Percentiles rank a stretch among this genome's conserved stretches.
These are phyloP conservation scores for Sporothrix schenckii DNA, from an alignment of 2,329 filamentous ascomycete genomes.

Conservation along the genomic window DNA sequence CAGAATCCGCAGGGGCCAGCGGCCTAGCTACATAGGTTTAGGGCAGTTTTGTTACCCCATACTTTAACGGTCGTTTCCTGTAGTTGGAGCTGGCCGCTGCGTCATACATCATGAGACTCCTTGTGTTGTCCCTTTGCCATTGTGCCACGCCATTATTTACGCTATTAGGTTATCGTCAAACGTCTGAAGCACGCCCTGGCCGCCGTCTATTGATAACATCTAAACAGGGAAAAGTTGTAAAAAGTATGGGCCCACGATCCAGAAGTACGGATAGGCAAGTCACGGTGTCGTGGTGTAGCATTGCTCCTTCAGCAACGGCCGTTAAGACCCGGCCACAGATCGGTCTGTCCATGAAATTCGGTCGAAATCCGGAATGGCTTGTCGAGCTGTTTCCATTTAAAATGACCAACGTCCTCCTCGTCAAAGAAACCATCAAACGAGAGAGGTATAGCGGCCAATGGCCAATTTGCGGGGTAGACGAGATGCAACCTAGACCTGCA, in stretches of 20 bases:
- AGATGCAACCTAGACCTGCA: constrained; percentile 14
- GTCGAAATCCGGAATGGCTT: neutral
- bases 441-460: constrained; percentile 9
- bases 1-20: neutral
- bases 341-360: neutral
- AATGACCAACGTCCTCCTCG: neutral
- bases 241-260: neutral
- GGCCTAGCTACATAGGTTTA: neutral
- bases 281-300: too few relatives aligned
- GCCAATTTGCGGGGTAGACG: constrained; percentile 20
- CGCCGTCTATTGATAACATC: neutral
- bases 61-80: neutral
- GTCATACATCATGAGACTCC: constrained; percentile 29
- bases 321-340: neutral
- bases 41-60: neutral
- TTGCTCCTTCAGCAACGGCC: neutral
- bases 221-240: neutral
- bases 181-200: neutral
- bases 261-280: too few relatives aligned
- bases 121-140: neutral
- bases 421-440: constrained; percentile 1
- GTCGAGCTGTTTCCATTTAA: neutral
- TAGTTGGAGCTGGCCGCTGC: neutral
- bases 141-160: constrained; percentile 5
- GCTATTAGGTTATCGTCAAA: neutral